These are phyloP conservation scores for Geranium rotundifolium DNA, from an alignment of 345 rosid species.

Conservation along the genomic window DNA sequence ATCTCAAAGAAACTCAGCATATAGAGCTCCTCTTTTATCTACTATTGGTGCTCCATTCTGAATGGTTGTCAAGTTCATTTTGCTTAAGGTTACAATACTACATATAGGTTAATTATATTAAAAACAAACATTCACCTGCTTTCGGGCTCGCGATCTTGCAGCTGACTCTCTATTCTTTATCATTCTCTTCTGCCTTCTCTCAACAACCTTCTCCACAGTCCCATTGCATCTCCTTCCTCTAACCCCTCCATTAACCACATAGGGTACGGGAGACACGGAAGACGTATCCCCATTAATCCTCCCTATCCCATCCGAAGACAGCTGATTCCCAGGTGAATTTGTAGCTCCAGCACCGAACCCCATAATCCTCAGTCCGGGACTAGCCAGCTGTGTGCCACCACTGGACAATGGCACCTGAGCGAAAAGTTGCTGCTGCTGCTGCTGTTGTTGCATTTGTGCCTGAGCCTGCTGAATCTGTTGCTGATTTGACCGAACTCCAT, in stretches of 20 bases:
- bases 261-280: slow-evolving; percentile 73
- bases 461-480: slow-evolving; percentile 26
- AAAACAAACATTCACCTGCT: slow-evolving; percentile 71
- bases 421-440: slow-evolving; percentile 44
- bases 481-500: slow-evolving; percentile 44
- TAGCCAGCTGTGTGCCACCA: slow-evolving; percentile 5
- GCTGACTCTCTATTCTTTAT: slow-evolving; percentile 98
- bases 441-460: too few species aligned
- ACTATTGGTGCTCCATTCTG: too few species aligned
- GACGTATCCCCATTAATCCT: slow-evolving; percentile 69
- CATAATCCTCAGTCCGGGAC: slow-evolving; percentile 39
- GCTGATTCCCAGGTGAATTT: slow-evolving; percentile 60
- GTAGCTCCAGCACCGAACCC: slow-evolving; percentile 44
- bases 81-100: too few species aligned
- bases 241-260: slow-evolving; percentile 51
- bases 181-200: slow-evolving; percentile 98
- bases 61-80: too few species aligned
- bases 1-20: too few species aligned
- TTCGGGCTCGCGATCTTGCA: slow-evolving; percentile 96
- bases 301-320: slow-evolving; percentile 67
- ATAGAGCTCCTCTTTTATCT: too few species aligned
- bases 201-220: slow-evolving; percentile 80
- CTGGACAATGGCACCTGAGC: too few species aligned
- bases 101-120: too few species aligned
- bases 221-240: slow-evolving; percentile 65